These are phyloP conservation scores for Coniochaeta prunicola DNA, from an alignment of 2,329 filamentous ascomycete genomes.

Conservation along the genomic window DNA sequence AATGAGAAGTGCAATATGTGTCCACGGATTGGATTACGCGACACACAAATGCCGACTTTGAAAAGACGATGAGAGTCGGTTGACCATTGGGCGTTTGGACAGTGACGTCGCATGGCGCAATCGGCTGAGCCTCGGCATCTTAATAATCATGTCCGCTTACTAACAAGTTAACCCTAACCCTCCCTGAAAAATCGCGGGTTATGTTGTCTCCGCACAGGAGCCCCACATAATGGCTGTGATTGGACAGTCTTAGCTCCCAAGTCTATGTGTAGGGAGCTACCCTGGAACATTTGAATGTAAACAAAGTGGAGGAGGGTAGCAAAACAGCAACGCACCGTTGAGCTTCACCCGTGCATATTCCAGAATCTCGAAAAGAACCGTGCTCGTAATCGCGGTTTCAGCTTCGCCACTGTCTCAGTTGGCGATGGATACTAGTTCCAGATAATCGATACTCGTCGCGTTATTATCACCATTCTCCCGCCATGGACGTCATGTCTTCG, in stretches of 20 bases:
- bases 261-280: too few relatives aligned
- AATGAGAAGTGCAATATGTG: too few relatives aligned
- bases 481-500: slow-evolving; percentile 38
- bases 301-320: neutral
- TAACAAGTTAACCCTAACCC: neutral
- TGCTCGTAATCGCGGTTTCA: neutral
- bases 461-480: neutral
- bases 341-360: neutral
- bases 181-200: neutral
- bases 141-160: neutral
- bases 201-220: neutral
- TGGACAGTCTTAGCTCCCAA: too few relatives aligned
- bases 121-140: neutral
- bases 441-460: neutral
- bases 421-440: neutral
- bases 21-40: too few relatives aligned
- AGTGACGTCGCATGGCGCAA: neutral
- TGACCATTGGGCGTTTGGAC: neutral
- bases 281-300: neutral
- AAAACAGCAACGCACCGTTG: slow-evolving; percentile 1
- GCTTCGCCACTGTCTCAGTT: neutral
- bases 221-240: neutral
- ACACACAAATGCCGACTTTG: too few relatives aligned
- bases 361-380: neutral
- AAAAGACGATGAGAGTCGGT: neutral